These are phyloP conservation scores for Cladophialophora carrionii DNA, from an alignment of 2,329 filamentous ascomycete genomes.

Conservation along the genomic window DNA sequence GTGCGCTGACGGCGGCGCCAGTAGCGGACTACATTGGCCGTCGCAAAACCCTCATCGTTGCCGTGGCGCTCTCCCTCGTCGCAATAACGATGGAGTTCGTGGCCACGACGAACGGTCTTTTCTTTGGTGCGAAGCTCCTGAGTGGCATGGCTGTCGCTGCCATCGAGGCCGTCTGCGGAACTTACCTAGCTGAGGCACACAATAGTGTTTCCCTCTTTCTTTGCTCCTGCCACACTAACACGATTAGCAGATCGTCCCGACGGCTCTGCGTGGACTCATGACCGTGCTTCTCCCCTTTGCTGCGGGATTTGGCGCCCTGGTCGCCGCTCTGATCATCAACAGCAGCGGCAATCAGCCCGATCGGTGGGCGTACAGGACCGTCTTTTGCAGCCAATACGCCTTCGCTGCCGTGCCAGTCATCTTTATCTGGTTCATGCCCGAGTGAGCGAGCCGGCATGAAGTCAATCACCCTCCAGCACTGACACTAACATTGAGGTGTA, in stretches of 20 bases:
- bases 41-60: slow-evolving; percentile 31
- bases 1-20: slow-evolving; percentile 36
- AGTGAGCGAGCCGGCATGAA: slow-evolving; percentile 13
- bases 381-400: slow-evolving; percentile 50
- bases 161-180: slow-evolving; percentile 49
- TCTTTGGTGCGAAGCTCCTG: slow-evolving; percentile 53
- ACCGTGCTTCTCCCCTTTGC: slow-evolving; percentile 50
- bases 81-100: slow-evolving; percentile 44
- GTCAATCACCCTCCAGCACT: background rate
- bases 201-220: background rate
- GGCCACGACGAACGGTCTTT: slow-evolving; percentile 42
- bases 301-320: slow-evolving; percentile 48
- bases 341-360: slow-evolving; percentile 45
- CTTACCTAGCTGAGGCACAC: slow-evolving; percentile 47
- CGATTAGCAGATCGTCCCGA: slow-evolving; percentile 45
- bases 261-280: slow-evolving; percentile 54
- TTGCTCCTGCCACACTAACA: slow-evolving; percentile 31
- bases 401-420: slow-evolving; percentile 45
- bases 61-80: slow-evolving; percentile 36
- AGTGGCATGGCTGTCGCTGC: slow-evolving; percentile 52
- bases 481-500: background rate
- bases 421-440: slow-evolving; percentile 36
- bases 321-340: slow-evolving; percentile 47
- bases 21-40: slow-evolving; percentile 50
- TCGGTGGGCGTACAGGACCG: slow-evolving; percentile 50